Percentiles rank a stretch among this genome's conserved stretches.
Conservation (phyloP, 306 rosid genomes). For the Comarum palustre region DNA sequence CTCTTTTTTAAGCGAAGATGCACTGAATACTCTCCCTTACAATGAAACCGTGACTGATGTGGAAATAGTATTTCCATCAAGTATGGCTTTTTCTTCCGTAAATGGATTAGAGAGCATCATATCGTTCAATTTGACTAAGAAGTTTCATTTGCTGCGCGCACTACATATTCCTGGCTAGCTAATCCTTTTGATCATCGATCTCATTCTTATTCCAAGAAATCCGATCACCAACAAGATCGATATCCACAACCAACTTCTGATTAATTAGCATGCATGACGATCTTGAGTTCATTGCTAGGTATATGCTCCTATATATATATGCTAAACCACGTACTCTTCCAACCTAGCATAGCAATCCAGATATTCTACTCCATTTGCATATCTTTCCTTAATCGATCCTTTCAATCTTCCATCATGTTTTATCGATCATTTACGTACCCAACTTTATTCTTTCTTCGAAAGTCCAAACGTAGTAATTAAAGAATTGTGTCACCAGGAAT, state of each 20-base stretch:
- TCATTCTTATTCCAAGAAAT: background rate
- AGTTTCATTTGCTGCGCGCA: too few species aligned
- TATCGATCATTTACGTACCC: background rate
- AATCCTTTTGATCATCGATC: background rate
- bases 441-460: background rate
- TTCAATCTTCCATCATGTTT: background rate
- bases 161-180: too few species aligned
- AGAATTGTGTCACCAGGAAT: slow-evolving; percentile 4
- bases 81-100: too few species aligned
- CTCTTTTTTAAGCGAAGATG: too few species aligned
- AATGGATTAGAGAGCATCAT: too few species aligned
- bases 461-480: background rate
- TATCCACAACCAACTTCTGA: background rate
- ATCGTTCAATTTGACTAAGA: too few species aligned
- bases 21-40: too few species aligned
- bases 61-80: too few species aligned
- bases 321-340: background rate
- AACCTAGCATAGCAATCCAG: background rate
- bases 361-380: background rate
- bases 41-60: too few species aligned
- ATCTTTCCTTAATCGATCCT: background rate
- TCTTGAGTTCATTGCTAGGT: background rate
- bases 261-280: background rate
- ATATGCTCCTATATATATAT: background rate
- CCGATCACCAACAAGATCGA: background rate